Evolutionary conservation across 2,329 filamentous ascomycete genomes (phyloP).

Genomic region (Fusarium nurragi): DNA sequence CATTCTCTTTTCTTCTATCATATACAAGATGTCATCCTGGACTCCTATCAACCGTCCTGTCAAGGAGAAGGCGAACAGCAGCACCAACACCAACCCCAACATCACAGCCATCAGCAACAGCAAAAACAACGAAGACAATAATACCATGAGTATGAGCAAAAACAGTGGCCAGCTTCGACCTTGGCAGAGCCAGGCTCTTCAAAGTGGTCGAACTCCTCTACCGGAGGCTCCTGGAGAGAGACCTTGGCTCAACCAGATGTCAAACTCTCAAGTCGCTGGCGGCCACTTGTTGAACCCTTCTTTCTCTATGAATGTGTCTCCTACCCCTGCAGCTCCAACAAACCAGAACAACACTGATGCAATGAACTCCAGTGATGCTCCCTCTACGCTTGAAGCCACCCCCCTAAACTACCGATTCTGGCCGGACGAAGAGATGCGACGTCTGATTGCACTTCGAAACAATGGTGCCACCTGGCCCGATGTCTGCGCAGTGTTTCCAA

Average conservation of each 20-base stretch:
- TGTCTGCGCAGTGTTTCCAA: neutral
- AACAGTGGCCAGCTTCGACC: neutral
- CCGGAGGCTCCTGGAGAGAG: constrained; percentile 4
- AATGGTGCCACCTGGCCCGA: neutral
- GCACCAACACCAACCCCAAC: neutral
- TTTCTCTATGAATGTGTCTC: neutral
- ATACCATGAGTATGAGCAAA: neutral
- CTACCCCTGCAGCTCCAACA: too few relatives aligned
- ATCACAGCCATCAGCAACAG: neutral
- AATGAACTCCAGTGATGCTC: fast-evolving
- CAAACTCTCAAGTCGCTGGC: too few relatives aligned
- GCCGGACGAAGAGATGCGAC: constrained; percentile 13
- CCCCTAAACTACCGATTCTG: constrained; percentile 1
- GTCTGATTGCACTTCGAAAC: neutral
- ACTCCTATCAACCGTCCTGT: neutral
- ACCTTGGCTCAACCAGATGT: neutral
- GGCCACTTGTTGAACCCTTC: neutral
- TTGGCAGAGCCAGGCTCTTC: constrained; percentile 11
- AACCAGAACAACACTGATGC: too few relatives aligned
- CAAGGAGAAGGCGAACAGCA: neutral
- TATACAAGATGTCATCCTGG: neutral
- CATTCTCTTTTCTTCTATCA: neutral
- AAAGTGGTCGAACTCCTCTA: neutral
- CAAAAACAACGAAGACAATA: neutral
- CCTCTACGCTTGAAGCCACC: neutral